phyloP scores from a whole-genome alignment of 495 filamentous ascomycete genomes.

The Chaetomium cochliodes region DNA sequence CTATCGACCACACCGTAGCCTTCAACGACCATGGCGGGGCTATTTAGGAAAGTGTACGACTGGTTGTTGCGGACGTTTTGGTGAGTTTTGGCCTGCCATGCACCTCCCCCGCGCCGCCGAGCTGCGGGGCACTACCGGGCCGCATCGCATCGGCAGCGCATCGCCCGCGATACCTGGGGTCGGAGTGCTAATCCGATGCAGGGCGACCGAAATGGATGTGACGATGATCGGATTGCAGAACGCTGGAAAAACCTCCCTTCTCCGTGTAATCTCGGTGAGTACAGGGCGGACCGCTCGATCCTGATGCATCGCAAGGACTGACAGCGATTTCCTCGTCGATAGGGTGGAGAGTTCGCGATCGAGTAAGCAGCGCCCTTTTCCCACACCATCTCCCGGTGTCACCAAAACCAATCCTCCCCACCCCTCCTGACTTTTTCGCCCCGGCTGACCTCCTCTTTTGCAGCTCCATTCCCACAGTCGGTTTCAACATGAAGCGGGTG shows the following conservation, averaged over 20 bases:
- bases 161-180: not conserved
- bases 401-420: not conserved
- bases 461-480: conserved; percentile 97
- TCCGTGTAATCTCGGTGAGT: conserved; percentile 85
- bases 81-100: conserved; percentile 56
- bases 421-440: conserved; percentile 22
- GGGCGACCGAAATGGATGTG: conserved; percentile 99
- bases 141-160: conserved; percentile 20
- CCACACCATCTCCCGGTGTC: not conserved
- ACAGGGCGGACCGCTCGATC: conserved; percentile 39
- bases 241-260: conserved; percentile 92
- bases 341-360: conserved; percentile 98
- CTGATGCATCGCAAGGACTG: conserved; percentile 13
- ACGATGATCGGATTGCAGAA: conserved; percentile 99
- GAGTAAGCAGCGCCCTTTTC: conserved; percentile 67
- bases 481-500: conserved; percentile 98
- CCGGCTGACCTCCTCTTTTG: conserved; percentile 44
- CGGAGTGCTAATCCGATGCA: conserved; percentile 43
- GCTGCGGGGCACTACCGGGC: conserved; percentile 23
- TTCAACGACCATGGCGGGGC: conserved; percentile 36
- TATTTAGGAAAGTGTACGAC: conserved; percentile 92
- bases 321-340: conserved; percentile 25
- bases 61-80: conserved; percentile 97
- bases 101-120: conserved; percentile 16
- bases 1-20: not conserved